phyloP scores from a whole-genome alignment of 1,284 basidiomycete genomes.

The Microbotryum lychnidis-dioicae region DNA sequence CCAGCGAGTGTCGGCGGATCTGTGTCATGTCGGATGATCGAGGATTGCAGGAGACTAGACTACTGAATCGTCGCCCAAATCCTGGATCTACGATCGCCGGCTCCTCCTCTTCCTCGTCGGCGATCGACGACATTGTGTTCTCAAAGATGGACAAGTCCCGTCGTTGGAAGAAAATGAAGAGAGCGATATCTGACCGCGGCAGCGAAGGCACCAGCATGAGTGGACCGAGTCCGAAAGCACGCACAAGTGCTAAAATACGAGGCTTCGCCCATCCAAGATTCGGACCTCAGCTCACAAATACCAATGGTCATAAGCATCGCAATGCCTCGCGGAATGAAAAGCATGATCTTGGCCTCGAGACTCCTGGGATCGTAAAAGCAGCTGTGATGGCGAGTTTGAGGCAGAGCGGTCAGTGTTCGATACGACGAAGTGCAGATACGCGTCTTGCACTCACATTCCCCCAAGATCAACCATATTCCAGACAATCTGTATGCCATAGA shows the following conservation, averaged over 20 bases:
- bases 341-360: slow-evolving; percentile 8
- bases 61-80: not conserved
- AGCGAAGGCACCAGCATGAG: slow-evolving; percentile 3
- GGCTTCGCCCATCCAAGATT: no score
- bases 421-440: no score
- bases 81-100: not conserved
- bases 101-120: not conserved
- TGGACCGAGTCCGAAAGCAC: not conserved
- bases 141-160: slow-evolving; percentile 16
- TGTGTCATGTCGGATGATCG: not conserved
- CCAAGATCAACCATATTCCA: slow-evolving; percentile 10
- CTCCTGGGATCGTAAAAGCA: slow-evolving; percentile 9
- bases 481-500: not conserved
- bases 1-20: not conserved
- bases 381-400: no score
- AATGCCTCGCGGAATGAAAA: slow-evolving; percentile 19
- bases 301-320: slow-evolving; percentile 14
- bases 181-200: slow-evolving; percentile 1
- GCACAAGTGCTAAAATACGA: not conserved
- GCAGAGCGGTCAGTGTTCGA: no score
- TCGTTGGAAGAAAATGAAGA: slow-evolving; percentile 17
- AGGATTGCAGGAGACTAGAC: no score
- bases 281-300: not conserved
- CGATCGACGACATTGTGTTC: slow-evolving; percentile 8
- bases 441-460: slow-evolving; percentile 6